A percentile compares a stretch with the other conserved stretches of the same genome.
Conservation (phyloP, 768 basidiomycete species). For the Leccinellum albellum region DNA sequence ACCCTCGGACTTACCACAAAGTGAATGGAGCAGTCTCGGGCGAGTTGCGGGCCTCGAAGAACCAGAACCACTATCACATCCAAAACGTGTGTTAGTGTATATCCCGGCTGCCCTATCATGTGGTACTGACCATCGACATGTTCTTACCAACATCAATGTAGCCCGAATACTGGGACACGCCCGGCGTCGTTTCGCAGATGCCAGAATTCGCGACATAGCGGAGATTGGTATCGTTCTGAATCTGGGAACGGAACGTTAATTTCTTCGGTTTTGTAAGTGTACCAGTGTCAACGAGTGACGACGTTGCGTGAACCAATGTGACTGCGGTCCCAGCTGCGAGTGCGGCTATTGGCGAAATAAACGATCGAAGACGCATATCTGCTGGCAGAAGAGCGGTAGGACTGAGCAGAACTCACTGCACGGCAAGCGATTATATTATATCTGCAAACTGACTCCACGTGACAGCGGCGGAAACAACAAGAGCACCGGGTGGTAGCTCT, state of each 20-base stretch:
- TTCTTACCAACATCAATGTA: slow-evolving; percentile 56
- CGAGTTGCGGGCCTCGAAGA: slow-evolving; percentile 58
- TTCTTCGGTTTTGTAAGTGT: not conserved
- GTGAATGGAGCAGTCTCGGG: slow-evolving; percentile 65
- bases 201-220: slow-evolving; percentile 57
- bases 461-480: too few species aligned
- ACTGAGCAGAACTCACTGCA: too few species aligned
- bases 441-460: not conserved
- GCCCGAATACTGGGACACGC: slow-evolving; percentile 56
- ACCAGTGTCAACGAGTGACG: not conserved
- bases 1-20: slow-evolving; percentile 44
- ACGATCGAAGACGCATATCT: slow-evolving; percentile 13
- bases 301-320: not conserved
- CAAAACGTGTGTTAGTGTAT: not conserved
- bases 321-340: not conserved
- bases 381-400: not conserved
- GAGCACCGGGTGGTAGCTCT: too few species aligned
- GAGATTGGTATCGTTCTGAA: slow-evolving; percentile 29
- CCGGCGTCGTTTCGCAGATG: slow-evolving; percentile 62
- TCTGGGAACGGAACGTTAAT: slow-evolving; percentile 12
- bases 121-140: slow-evolving; percentile 50
- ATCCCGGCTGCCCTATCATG: not conserved
- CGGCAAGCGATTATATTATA: not conserved
- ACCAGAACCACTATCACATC: slow-evolving; percentile 62
- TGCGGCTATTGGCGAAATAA: not conserved